Percentiles rank a stretch among this genome's conserved stretches.
Evolutionary conservation across 352 stramenopile species (phyloP).

Genomic region (Pythium grandisporangium): DNA sequence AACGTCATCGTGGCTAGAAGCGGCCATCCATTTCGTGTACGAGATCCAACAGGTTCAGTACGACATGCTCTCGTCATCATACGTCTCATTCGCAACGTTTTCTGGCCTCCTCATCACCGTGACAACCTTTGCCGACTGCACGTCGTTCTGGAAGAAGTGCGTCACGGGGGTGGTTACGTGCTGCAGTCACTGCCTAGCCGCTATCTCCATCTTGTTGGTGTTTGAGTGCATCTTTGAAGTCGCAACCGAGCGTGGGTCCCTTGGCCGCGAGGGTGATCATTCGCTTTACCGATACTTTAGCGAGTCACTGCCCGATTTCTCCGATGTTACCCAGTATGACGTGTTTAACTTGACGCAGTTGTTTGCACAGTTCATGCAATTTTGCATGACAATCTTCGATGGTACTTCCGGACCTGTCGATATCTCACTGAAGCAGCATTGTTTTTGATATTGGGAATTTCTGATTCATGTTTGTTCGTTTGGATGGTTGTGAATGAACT

Average conservation of each 20-base stretch:
- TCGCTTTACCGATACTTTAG: conserved; percentile 76
- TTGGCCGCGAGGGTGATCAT: conserved; percentile 56
- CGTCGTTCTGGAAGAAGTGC: conserved; percentile 47
- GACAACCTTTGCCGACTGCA: conserved; percentile 68
- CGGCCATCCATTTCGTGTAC: conserved; percentile 26
- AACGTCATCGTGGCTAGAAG: conserved; percentile 30
- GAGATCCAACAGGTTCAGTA: conserved; percentile 46
- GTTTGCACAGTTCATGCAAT: conserved; percentile 58
- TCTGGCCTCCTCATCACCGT: conserved; percentile 45
- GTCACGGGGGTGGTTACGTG: conserved; percentile 37
- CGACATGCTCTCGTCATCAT: conserved; percentile 70
- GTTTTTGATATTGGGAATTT: too few species aligned
- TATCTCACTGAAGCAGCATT: too few species aligned
- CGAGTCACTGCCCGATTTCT: conserved; percentile 63
- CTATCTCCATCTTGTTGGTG: conserved; percentile 62
- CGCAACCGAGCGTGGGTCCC: conserved; percentile 43
- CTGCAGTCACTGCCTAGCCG: conserved; percentile 49
- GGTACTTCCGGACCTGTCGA: conserved; percentile 20
- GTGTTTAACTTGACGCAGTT: conserved; percentile 48
- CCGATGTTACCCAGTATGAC: conserved; percentile 51
- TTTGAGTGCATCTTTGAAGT: conserved; percentile 79
- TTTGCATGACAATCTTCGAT: conserved; percentile 82
- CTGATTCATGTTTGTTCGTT: too few species aligned
- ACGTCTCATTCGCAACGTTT: conserved; percentile 59
- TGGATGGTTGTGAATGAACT: too few species aligned